These are phyloP conservation scores for Cutaneotrichosporon mucoides DNA, from an alignment of 1,284 basidiomycete species.

Conservation along the genomic window DNA sequence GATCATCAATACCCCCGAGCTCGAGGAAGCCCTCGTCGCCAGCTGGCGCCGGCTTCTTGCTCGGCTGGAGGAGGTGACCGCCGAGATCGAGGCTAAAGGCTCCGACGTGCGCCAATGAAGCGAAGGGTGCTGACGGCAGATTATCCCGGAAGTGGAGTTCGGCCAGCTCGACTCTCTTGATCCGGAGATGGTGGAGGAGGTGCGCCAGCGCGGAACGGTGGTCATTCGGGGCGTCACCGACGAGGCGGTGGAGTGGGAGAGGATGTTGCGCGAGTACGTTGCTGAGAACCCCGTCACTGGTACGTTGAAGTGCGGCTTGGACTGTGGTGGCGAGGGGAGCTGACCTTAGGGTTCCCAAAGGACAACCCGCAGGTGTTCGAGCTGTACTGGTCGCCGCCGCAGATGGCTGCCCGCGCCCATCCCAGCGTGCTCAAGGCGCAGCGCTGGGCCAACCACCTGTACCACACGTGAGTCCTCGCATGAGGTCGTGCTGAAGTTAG, in stretches of 20 bases:
- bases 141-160: constrained; percentile 57
- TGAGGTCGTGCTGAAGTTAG: background rate
- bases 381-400: constrained; percentile 61
- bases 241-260: constrained; percentile 55
- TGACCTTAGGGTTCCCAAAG: constrained; percentile 57
- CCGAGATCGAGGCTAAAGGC: constrained; percentile 52
- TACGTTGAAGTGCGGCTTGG: constrained; percentile 30
- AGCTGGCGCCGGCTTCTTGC: constrained; percentile 59
- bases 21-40: constrained; percentile 53
- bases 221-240: constrained; percentile 60
- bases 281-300: constrained; percentile 44
- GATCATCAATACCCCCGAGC: constrained; percentile 32
- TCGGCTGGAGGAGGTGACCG: constrained; percentile 53
- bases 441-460: constrained; percentile 57
- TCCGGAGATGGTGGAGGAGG: constrained; percentile 48
- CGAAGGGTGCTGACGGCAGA: constrained; percentile 45
- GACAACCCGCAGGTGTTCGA: constrained; percentile 67
- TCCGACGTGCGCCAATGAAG: background rate
- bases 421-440: constrained; percentile 60
- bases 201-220: constrained; percentile 59
- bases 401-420: constrained; percentile 66
- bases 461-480: constrained; percentile 48
- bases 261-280: constrained; percentile 51
- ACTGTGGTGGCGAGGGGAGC: constrained; percentile 57
- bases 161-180: constrained; percentile 53